Evolutionary conservation across 768 basidiomycete species (phyloP).

Genomic region (Exsudoporus frostii): DNA sequence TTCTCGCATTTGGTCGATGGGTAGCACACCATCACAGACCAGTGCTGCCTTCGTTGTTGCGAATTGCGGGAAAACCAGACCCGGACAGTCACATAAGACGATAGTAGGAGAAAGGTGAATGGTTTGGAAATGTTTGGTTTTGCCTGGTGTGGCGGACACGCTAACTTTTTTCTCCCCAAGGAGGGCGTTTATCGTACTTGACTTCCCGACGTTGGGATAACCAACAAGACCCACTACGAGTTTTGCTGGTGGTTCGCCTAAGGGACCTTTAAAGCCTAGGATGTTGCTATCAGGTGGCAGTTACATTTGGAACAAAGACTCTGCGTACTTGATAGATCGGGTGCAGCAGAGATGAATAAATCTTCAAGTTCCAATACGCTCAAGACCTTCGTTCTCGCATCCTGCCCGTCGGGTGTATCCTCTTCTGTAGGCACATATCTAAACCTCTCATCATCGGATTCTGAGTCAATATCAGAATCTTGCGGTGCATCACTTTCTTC

Average conservation of each 20-base stretch:
- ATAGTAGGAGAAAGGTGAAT: slow-evolving; percentile 88
- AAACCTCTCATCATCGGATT: slow-evolving; percentile 36
- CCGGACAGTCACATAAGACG: slow-evolving; percentile 94
- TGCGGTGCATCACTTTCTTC: slow-evolving; percentile 28
- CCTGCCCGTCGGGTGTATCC: slow-evolving; percentile 47
- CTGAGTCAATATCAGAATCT: slow-evolving; percentile 29
- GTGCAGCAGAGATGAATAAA: slow-evolving; percentile 69
- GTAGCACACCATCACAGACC: slow-evolving; percentile 94
- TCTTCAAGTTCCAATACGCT: slow-evolving; percentile 87
- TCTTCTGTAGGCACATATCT: slow-evolving; percentile 55
- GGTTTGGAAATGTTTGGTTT: slow-evolving; percentile 99
- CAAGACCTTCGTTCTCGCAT: slow-evolving; percentile 72
- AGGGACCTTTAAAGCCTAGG: slow-evolving; percentile 57
- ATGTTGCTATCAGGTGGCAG: slow-evolving; percentile 2
- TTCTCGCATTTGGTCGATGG: slow-evolving; percentile 96
- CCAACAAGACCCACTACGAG: slow-evolving; percentile 90
- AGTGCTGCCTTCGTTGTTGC: slow-evolving; percentile 95
- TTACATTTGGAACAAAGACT: not conserved
- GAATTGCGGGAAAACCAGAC: slow-evolving; percentile 97
- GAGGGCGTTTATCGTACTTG: slow-evolving; percentile 94
- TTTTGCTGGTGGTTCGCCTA: slow-evolving; percentile 57
- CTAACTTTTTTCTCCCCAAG: slow-evolving; percentile 97
- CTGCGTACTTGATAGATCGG: slow-evolving; percentile 61
- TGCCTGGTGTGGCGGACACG: slow-evolving; percentile 95
- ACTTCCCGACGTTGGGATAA: slow-evolving; percentile 98